Evolutionary conservation across 2,329 filamentous ascomycete genomes (phyloP), one percentile per base, ranked within the genome.

Genomic region (Penicillium sp.): DNA sequence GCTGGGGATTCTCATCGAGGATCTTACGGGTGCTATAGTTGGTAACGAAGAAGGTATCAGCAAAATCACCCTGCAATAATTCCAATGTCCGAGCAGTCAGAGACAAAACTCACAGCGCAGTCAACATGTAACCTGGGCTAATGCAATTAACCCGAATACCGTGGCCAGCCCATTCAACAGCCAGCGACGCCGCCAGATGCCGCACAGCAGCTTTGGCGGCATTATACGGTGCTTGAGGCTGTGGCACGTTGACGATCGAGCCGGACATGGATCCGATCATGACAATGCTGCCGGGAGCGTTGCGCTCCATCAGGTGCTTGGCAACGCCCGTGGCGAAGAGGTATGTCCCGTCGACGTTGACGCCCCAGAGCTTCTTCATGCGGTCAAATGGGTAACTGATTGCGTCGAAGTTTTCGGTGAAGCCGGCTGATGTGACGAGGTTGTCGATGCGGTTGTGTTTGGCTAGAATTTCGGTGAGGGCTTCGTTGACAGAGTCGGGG

Each of bases 241-340:
- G 94, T 16, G 94, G 94, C 9, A 97, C 90, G 71, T 98, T 98
- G 77, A 98, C 94, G 69, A 98, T 93, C 56, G 89, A 80, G 46
- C 93, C 94, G 53, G 89, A 93, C 93, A 98, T 98, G 83, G 90
- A 95, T 31, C 93, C 94, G 70, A 96, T 95, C 81, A 96, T 90
- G 69, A 97, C 91, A 75, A 98, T 93, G 79, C 89, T 95, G 44
- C 93, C 94, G 0, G 85, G 81, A 5, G 84, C 81, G 73, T 93
- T 87, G 70, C 91, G 87, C 72, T 88, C 87, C 87, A 96, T 95
- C 63, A 97, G 80, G 73, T 97, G 93, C 73, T 91, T 90, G 35
- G 93, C 94, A 9, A 96, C 89, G 5, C 86, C 87, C 24, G 88
- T 89, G 3, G 93, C 91, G 72, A 94, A 96, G 37, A 96, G 82